Evolutionary conservation across 148 eudicot genomes (phyloP), one percentile per base, ranked within the genome.

Genomic region (Rhododendron griersonianum): DNA sequence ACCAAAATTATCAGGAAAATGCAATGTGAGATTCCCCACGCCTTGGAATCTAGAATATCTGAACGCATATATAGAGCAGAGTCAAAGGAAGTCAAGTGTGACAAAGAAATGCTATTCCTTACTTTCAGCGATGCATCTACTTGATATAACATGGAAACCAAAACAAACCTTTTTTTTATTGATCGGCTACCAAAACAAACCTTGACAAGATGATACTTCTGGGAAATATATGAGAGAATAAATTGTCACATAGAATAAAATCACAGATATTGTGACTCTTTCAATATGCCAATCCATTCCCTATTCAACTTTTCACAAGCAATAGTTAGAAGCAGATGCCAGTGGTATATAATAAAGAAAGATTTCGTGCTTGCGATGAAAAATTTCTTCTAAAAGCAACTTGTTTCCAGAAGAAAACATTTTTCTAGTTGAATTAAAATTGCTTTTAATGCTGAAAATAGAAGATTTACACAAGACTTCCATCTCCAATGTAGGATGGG

Each of bases 41-140:
- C 98, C 91, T 87, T 97, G 99, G 89, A 97, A 97, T 91, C 91
- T 95, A 18, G 99, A 93, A 86, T 93, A 97, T 82, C 99, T 96
- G 95, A 83, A 67, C 74, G 47, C 33, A 63, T 73, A 69, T 47
- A 55, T 13, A 79, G 13, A n/a, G 18, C 15, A 47, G 23, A 1
- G 63, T 35, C 61, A 67, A 33, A 28, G 35, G 37, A 35, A 55
- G 3, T 53, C 25, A 16, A 80, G 35, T 30, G 25, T 19, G 69
- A 30, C n/a, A 51, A 80, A 33, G 83, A 81, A 81, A 53, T 55
- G 25, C 28, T 55, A 80, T 51, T 33, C 83, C 83, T 55, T 5
- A 55, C 18, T 53, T 81, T 19, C 23, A 53, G 37, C 5, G 7
- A 81, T 18, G 67, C 83, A 33, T 81, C 33, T 9, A 81, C 69